Evolutionary conservation across 1,284 basidiomycete genomes (phyloP), one percentile per base, ranked within the genome.

Genomic region (Pyrrhoderma noxium): DNA sequence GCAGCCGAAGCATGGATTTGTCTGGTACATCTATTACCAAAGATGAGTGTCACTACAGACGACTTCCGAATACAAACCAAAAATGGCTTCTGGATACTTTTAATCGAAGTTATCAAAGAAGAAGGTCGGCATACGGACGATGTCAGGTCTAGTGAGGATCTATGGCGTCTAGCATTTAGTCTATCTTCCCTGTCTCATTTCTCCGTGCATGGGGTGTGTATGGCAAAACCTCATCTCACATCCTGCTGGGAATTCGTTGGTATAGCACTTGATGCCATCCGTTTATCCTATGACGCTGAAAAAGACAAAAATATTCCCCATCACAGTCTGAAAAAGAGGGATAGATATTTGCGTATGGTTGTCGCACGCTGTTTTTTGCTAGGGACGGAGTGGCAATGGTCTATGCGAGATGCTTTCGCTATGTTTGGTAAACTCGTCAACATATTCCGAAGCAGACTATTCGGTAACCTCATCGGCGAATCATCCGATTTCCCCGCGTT

Each of bases 181-280:
- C 64, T 94, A 1, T 86, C 80, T 53, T 76, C 82, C 0, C 64
- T 96, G 3, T 88, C 88, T 0, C 93, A 93, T 59, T 89, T 95
- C 66, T 84, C 83, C 0, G 62, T 71, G 0, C 71, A 79, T 51
- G 93, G 93, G 3, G 68, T 78, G 60, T 68, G 73, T 2, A 75
- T 73, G 3, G 67, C 72, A 11, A 63, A 61, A 2, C 67, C 74
- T 31, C 71, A 71, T 8, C 69, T 89, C 8, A 63, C 72, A 1
- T 70, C 85, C 0, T 76, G 75, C 21, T 96, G 94, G 94, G 67
- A 75, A 0, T 64, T 87, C 8, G 77, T 85, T 13, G 62, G 70
- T 1, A 59, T 69, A 41, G 79, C 82, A 1, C 70, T 95, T 31
- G 71, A 77, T 40, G 69, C 71, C 16, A 79, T 92, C 54, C 72